Percentiles rank a stretch among this genome's conserved stretches.
phyloP scores from a whole-genome alignment of 2,329 filamentous ascomycete species.

The Ramichloridium luteum region DNA sequence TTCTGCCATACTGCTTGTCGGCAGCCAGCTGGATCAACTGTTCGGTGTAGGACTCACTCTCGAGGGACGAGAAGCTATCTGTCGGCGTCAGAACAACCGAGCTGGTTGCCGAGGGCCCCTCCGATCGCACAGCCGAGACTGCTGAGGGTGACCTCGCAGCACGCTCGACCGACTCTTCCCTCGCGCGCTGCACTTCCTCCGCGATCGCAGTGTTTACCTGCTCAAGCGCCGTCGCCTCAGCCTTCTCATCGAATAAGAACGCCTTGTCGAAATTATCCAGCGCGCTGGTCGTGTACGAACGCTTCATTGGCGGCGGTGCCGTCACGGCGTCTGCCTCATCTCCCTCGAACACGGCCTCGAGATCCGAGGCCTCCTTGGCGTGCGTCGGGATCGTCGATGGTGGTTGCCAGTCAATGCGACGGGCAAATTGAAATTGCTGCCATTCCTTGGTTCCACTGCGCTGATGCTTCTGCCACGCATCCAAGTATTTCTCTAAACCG shows the following conservation, averaged over 20 bases:
- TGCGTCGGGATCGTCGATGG: constrained; percentile 26
- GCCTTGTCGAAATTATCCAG: constrained; percentile 49
- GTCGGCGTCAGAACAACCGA: constrained; percentile 17
- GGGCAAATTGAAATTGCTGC: constrained; percentile 82
- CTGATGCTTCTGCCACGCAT: constrained; percentile 73
- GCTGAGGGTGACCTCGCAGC: constrained; percentile 11
- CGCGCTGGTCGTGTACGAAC: constrained; percentile 41
- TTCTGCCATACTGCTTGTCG: constrained; percentile 66
- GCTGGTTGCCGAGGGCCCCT: constrained; percentile 14
- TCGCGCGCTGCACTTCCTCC: constrained; percentile 56
- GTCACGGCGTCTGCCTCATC: constrained; percentile 13
- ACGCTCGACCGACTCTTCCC: constrained; percentile 35
- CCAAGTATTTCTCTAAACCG: constrained; percentile 80
- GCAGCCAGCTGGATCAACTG: constrained; percentile 65
- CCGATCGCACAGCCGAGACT: constrained; percentile 10
- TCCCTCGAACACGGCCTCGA: constrained; percentile 28
- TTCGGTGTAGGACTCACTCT: constrained; percentile 58
- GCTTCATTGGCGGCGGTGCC: constrained; percentile 30
- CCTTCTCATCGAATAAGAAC: constrained; percentile 35
- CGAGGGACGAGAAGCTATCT: constrained; percentile 40
- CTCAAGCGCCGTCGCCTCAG: constrained; percentile 50
- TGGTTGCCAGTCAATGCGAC: constrained; percentile 78
- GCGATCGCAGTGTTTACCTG: constrained; percentile 77
- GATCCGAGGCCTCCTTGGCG: constrained; percentile 25
- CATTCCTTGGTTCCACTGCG: constrained; percentile 66